Evolutionary conservation across 805 yeast genomes (phyloP), one percentile per base, ranked within the genome.

Genomic region (Grigorovia jiainica): DNA sequence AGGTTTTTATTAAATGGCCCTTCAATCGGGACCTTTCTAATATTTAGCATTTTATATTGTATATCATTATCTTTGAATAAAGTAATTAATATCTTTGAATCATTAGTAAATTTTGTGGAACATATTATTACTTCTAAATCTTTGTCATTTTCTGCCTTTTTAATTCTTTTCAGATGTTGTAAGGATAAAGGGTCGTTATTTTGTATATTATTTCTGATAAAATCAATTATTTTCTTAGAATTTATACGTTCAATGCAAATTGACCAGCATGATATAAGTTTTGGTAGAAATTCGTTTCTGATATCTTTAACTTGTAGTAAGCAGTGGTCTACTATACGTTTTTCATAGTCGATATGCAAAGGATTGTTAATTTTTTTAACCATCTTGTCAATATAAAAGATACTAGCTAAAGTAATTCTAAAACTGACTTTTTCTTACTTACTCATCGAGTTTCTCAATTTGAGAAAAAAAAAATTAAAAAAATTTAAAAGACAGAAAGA

Each of bases 1-100:
- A 76, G 59, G n/a, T 80, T 87, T 49, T 80, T 83, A 3, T 86
- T 77, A 5, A 72, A 67, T 0, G 97, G 95, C n/a, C 74, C 71
- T 43, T 68, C 68, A 20, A 53, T 53, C 0, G 97, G 92, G 1
- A 85, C 75, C 4, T 61, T 43, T 2, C 55, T 33, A 23, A 34
- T 38, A 17, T 36, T 49, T 15, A 61, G 31, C n/a, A 51, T 48
- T 5, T 46, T 21, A 38, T 44, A 65, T 3, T 43, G 34, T 17
- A 61, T 42, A 2, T 47, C 15, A 16, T 25, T 25, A 2, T 41
- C 34, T 2, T 41, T 36, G 17, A 66, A 38, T 2, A 45, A 44
- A 1, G 43, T 32, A 7, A 45, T 48, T 3, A 72, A 49, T 3
- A 53, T 45, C 1, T 47, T 46, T 10, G 61, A 45, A 1, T 61